A percentile compares a stretch with the other conserved stretches of the same genome.
These are phyloP conservation scores for Phytophthora pisi DNA, from an alignment of 352 stramenopile species.

Conservation along the genomic window DNA sequence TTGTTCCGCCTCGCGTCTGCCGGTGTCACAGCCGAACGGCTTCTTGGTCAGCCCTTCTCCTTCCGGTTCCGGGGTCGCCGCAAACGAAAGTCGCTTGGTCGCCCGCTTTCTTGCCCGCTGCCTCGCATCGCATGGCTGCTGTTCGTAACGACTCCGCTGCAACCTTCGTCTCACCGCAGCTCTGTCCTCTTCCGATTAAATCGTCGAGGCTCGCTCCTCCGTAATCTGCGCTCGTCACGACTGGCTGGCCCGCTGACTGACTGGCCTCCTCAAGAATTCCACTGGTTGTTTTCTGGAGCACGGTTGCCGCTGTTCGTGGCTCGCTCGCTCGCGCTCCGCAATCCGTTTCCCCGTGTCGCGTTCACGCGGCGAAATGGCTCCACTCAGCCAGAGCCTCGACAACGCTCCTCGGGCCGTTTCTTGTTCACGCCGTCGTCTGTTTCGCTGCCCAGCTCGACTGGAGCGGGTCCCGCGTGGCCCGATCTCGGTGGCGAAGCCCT, in stretches of 20 bases:
- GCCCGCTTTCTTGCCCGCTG: slow-evolving; percentile 22
- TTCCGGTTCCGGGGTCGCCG: slow-evolving; percentile 16
- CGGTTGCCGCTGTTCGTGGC: slow-evolving; percentile 22
- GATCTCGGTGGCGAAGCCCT: slow-evolving; percentile 21
- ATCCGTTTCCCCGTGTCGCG: slow-evolving; percentile 36
- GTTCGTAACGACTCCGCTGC: slow-evolving; percentile 33
- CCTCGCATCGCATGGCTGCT: slow-evolving; percentile 26
- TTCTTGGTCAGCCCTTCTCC: slow-evolving; percentile 16
- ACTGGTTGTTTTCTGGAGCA: slow-evolving; percentile 36
- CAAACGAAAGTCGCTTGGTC: slow-evolving; percentile 29
- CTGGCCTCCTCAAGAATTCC: slow-evolving; percentile 27
- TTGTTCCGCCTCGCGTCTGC: slow-evolving; percentile 18
- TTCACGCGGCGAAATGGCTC: slow-evolving; percentile 39
- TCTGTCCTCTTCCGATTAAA: slow-evolving; percentile 18
- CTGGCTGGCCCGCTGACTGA: slow-evolving; percentile 11
- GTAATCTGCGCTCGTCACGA: slow-evolving; percentile 33
- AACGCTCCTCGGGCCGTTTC: slow-evolving; percentile 33
- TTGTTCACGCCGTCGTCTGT: slow-evolving; percentile 40
- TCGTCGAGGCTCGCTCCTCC: slow-evolving; percentile 14
- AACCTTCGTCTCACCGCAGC: slow-evolving; percentile 24
- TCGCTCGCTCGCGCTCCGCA: slow-evolving; percentile 18
- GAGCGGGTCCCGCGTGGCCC: slow-evolving; percentile 4
- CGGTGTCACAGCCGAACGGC: slow-evolving; percentile 12
- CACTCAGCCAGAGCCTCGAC: slow-evolving; percentile 32
- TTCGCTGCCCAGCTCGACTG: slow-evolving; percentile 26